Conservation (phyloP, 192 early-diverging fungal species). For the Linnemannia elongata region DNA sequence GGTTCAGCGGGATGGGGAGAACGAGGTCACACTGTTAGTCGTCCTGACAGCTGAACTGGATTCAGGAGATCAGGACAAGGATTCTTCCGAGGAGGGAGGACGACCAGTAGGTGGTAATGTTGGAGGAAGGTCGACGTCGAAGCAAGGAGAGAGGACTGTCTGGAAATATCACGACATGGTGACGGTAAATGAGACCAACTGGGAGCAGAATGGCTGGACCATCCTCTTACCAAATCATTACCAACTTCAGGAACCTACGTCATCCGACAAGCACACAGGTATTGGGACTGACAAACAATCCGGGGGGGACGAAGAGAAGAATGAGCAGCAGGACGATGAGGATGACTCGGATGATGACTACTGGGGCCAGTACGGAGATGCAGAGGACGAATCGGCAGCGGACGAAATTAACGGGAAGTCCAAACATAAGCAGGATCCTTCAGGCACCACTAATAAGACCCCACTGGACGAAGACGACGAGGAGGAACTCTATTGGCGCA, state of each 20-base stretch:
- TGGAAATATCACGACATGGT: constrained; percentile 52
- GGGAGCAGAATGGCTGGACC: constrained; percentile 10
- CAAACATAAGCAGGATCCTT: neutral
- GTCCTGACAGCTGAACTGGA: constrained; percentile 8
- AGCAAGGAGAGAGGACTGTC: neutral
- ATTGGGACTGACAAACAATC: neutral
- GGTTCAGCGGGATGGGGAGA: neutral
- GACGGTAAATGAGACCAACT: neutral
- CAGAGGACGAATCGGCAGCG: constrained; percentile 16
- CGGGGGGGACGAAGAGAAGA: neutral
- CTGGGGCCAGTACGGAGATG: constrained; percentile 48
- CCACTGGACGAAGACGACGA: constrained; percentile 25
- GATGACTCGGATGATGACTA: constrained; percentile 44
- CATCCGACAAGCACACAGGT: neutral
- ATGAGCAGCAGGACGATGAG: neutral
- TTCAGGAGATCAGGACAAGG: neutral
- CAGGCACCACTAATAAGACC: neutral
- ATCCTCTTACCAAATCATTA: neutral
- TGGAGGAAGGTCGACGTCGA: too few species aligned
- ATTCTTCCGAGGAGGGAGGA: neutral
- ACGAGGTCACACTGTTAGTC: neutral
- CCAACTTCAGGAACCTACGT: neutral
- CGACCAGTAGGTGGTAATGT: neutral
- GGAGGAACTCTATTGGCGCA: constrained; percentile 50
- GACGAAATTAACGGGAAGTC: neutral